Conservation (phyloP, 177 flowering plant genomes). For the Vitis hybrid region DNA sequence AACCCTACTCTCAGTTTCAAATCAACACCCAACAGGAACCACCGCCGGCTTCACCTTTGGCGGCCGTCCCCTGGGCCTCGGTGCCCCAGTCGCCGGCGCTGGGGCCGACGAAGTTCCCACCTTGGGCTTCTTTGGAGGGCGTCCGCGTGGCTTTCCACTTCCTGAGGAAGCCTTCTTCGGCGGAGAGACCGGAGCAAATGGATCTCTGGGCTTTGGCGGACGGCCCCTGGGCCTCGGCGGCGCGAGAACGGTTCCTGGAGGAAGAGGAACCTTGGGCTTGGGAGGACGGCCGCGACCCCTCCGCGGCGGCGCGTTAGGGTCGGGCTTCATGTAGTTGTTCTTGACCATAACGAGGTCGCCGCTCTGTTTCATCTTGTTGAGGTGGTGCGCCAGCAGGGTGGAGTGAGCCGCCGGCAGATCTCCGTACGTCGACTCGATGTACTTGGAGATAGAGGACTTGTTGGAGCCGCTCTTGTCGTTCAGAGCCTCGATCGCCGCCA, state of each 20-base stretch:
- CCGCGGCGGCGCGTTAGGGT: constrained; percentile 59
- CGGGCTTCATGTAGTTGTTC: constrained; percentile 70
- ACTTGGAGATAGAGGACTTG: constrained; percentile 59
- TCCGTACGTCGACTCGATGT: constrained; percentile 57
- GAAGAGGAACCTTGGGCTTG: constrained; percentile 51
- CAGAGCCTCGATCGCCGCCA: constrained; percentile 62
- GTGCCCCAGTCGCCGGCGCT: constrained; percentile 6
- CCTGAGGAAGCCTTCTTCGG: constrained; percentile 22
- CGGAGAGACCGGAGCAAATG: constrained; percentile 26
- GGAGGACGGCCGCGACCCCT: constrained; percentile 86
- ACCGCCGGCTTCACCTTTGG: constrained; percentile 64
- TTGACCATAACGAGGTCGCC: constrained; percentile 62
- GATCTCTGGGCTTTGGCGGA: constrained; percentile 57
- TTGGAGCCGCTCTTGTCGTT: constrained; percentile 55
- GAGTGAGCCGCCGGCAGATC: constrained; percentile 61
- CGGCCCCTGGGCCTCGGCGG: constrained; percentile 69
- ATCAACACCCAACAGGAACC: constrained; percentile 28
- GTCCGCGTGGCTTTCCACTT: constrained; percentile 35
- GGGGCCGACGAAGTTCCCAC: constrained; percentile 8
- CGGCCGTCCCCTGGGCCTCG: constrained; percentile 65
- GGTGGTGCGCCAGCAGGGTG: constrained; percentile 49
- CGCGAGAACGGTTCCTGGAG: constrained; percentile 26
- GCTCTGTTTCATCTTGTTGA: constrained; percentile 51
- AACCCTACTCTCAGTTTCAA: background rate
- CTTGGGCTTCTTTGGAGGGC: constrained; percentile 33